phyloP scores from a whole-genome alignment of 2,329 filamentous ascomycete genomes.

The Ceratocystiopsis brevicomis region DNA sequence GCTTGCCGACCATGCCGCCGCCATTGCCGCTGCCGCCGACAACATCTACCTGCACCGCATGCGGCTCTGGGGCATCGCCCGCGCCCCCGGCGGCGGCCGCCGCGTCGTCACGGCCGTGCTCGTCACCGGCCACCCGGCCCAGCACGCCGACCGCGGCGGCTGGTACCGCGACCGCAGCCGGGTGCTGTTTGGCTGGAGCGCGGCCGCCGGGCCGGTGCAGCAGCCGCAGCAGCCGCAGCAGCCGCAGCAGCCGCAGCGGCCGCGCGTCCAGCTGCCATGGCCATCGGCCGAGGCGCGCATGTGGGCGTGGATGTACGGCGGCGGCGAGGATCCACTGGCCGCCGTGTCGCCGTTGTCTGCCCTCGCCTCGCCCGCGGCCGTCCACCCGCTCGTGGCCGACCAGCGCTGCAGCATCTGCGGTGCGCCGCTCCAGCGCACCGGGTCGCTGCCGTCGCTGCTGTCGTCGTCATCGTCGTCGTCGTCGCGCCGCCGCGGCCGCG shows the following conservation, averaged over 20 bases:
- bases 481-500: no score
- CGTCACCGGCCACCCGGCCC: conserved; percentile 27
- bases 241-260: neutral
- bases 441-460: conserved; percentile 2
- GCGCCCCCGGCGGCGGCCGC: conserved; percentile 24
- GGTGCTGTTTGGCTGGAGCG: conserved; percentile 18
- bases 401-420: neutral
- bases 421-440: no score
- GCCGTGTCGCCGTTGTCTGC: no score
- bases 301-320: conserved; percentile 40
- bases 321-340: no score
- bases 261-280: neutral
- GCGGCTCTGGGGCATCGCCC: conserved; percentile 33
- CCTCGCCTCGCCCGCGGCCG: conserved; percentile 20
- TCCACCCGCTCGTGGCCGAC: conserved; percentile 17
- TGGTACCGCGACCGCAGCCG: conserved; percentile 19
- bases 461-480: no score
- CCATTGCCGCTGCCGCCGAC: no score
- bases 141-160: conserved; percentile 25
- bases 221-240: conserved; percentile 1
- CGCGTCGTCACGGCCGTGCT: conserved; percentile 26
- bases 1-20: no score
- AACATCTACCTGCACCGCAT: conserved; percentile 20
- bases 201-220: neutral
- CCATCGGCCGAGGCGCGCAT: conserved; percentile 26